A percentile compares a stretch with the other conserved stretches of the same genome.
Conservation (phyloP, 768 basidiomycete genomes). For the Rhizopogon sp. region DNA sequence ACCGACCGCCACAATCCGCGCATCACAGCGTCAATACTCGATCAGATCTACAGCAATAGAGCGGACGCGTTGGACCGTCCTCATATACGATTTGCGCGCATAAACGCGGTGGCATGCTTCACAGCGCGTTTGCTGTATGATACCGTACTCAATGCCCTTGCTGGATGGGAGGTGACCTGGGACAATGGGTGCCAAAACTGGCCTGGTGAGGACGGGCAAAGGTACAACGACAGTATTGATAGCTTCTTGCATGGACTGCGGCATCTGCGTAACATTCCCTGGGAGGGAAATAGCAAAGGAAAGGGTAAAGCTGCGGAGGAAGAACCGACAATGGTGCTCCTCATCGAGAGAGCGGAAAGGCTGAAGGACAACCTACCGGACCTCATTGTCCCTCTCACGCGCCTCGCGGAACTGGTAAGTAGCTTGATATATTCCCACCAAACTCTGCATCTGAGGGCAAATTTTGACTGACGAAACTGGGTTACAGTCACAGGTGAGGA, state of each 20-base stretch:
- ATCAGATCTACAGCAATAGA: slow-evolving; percentile 27
- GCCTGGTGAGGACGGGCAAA: slow-evolving; percentile 33
- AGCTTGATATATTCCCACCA: background rate
- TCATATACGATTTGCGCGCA: slow-evolving; percentile 36
- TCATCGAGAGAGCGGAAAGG: slow-evolving; percentile 65
- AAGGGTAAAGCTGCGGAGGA: slow-evolving; percentile 29
- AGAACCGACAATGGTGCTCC: slow-evolving; percentile 45
- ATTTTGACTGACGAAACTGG: slow-evolving; percentile 4
- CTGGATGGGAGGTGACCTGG: slow-evolving; percentile 54
- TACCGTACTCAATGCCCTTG: slow-evolving; percentile 55
- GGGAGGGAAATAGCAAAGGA: slow-evolving; percentile 15
- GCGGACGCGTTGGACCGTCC: slow-evolving; percentile 10
- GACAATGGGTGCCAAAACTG: slow-evolving; percentile 58
- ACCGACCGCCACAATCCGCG: slow-evolving; percentile 50
- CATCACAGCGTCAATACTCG: slow-evolving; percentile 40
- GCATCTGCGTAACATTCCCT: slow-evolving; percentile 27
- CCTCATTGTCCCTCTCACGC: slow-evolving; percentile 62
- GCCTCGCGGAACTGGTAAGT: slow-evolving; percentile 67
- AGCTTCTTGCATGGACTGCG: slow-evolving; percentile 63
- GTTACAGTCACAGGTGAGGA: slow-evolving; percentile 49
- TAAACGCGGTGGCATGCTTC: slow-evolving; percentile 59
- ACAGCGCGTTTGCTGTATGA: slow-evolving; percentile 62
- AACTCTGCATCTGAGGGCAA: background rate
- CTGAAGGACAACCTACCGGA: slow-evolving; percentile 60
- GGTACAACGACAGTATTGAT: slow-evolving; percentile 65